Evolutionary conservation across 805 yeast genomes (phyloP).

Genomic region (Grigorovia transvaalensis): DNA sequence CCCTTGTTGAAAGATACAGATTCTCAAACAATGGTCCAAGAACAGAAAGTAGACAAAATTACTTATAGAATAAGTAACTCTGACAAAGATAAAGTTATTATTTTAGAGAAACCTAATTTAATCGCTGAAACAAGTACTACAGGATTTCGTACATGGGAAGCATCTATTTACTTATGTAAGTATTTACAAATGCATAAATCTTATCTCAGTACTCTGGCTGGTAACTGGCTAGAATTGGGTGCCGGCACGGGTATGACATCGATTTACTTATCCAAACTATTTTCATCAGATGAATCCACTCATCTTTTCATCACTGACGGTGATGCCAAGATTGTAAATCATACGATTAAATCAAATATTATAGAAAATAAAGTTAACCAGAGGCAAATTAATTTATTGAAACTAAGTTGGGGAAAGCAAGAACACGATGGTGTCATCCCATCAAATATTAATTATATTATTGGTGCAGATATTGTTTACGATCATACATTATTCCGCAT

Average conservation of each 20-base stretch:
- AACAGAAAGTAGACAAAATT: conserved; percentile 24
- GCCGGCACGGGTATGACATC: conserved; percentile 71
- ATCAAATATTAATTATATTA: conserved; percentile 41
- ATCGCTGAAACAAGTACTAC: conserved; percentile 76
- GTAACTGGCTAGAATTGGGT: conserved; percentile 57
- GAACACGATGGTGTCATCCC: conserved; percentile 30
- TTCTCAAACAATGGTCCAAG: conserved; percentile 10
- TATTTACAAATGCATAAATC: conserved; percentile 1
- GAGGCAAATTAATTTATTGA: conserved; percentile 23
- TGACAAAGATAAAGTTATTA: conserved; percentile 25
- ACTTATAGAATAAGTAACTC: conserved; percentile 20
- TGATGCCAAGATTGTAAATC: conserved; percentile 18
- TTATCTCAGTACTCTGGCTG: not conserved
- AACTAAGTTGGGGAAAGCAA: conserved; percentile 53
- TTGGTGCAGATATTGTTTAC: conserved; percentile 73
- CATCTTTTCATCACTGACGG: conserved; percentile 26
- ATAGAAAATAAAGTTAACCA: conserved; percentile 31
- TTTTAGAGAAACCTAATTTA: conserved; percentile 48
- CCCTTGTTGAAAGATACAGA: conserved; percentile 18
- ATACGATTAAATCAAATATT: conserved; percentile 31
- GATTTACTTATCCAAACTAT: conserved; percentile 9
- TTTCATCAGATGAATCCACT: not conserved
- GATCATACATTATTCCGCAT: conserved; percentile 51
- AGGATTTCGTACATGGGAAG: conserved; percentile 91
- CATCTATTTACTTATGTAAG: conserved; percentile 53